Evolutionary conservation across 495 filamentous ascomycete species (phyloP), one percentile per base, ranked within the genome.

Genomic region (Immersiella caudata): DNA sequence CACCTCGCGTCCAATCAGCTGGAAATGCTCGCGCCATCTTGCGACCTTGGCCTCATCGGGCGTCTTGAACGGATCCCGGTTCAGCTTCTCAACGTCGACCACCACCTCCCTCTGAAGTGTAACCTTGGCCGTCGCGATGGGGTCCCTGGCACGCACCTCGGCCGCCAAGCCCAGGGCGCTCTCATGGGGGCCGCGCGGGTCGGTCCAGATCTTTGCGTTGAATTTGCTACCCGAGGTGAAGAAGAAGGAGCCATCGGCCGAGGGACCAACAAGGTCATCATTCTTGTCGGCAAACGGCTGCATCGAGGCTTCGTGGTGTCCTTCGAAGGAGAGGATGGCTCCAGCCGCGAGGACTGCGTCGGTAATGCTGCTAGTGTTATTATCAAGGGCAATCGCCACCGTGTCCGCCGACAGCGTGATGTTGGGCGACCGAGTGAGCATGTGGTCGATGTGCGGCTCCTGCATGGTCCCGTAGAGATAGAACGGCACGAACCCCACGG

Each of bases 401-500:
- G 1, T 51, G 29, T 22, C 35, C 12, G 64, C 64, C 18, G 52
- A 62, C 9, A 64, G 61, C 5, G 46, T 35, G 26, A 64, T 64
- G 49, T 67, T 67, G 27, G 65, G 65, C 16, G 65, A 16, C 9
- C 29, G 46, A 14, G 29, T 49, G 18, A 73, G 64, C 16, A 70
- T 54, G 26, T 70, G 68, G 33, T 67, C 61, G 11, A 70, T 61
- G 57, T 70, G 68, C 7, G 40, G 26, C 20, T 67, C 68, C 8
- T 14, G 9, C 1, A 9, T 20, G 20, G 54, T 76, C 36, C 80
- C 81, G 69, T 84, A 83, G 27, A 82, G 72, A 51, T 84, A 83
- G 66, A 83, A 83, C 4, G 82, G 81, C 73, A 79, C 79, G 54
- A 59, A 72, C 12, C 60, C 51, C 2, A 24, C 24, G 25, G 68